Evolutionary conservation across 305 asterid genomes (phyloP).

Genomic region (Solanum hybrid): DNA sequence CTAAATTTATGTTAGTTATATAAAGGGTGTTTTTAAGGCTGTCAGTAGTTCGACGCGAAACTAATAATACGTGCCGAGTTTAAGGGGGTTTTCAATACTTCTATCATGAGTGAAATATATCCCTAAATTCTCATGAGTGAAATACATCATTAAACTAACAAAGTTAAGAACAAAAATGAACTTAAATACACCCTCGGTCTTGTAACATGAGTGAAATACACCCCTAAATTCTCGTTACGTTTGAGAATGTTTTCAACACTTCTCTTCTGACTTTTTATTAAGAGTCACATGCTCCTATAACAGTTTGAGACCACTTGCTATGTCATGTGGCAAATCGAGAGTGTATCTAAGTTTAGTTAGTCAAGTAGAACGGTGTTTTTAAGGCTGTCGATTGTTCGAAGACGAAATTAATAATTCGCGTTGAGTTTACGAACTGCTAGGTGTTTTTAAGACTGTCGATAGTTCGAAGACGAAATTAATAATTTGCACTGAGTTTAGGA

Average conservation of each 20-base stretch:
- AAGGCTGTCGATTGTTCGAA: not conserved
- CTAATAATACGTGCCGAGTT: not conserved
- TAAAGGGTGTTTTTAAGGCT: not conserved
- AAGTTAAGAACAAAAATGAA: not conserved
- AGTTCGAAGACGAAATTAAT: not conserved
- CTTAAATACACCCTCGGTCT: not conserved
- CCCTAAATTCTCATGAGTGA: not conserved
- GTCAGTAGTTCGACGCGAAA: not conserved
- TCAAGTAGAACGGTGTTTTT: not conserved
- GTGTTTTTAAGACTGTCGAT: not conserved
- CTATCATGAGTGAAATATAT: no score
- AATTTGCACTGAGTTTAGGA: not conserved
- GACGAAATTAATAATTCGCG: not conserved
- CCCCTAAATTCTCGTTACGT: not conserved
- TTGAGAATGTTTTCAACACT: not conserved
- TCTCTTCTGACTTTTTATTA: not conserved
- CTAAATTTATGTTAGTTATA: not conserved
- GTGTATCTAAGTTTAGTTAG: not conserved
- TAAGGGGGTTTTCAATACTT: not conserved
- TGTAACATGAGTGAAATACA: not conserved
- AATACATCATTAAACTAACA: not conserved
- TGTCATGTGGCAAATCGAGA: no score
- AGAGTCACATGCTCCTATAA: not conserved
- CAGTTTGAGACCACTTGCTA: no score
- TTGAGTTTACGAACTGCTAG: no score